Evolutionary conservation across 306 rosid species (phyloP), one percentile per base, ranked within the genome.

Genomic region (Dryas drummondii): DNA sequence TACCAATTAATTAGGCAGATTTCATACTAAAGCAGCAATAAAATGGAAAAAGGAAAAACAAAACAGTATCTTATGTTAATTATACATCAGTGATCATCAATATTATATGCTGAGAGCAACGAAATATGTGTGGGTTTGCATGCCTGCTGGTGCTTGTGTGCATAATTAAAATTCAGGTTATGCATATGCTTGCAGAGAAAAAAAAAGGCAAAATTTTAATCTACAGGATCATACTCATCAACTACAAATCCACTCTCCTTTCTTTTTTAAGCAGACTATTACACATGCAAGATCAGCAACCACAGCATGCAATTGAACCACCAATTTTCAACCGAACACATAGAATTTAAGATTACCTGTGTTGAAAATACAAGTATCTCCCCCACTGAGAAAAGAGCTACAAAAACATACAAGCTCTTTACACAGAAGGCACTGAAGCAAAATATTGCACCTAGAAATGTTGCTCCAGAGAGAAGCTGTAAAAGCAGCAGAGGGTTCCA

Each of bases 391-490:
- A 91, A 91, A 73, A 94, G 80, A 58, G 84, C 87, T 52, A 91
- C 66, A 84, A 80, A 94, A 67, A 81, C 89, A 76, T 79, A 70
- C 86, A 94, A 85, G 90, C 83, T 74, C 82, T 42, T 86, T 60
- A 90, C 78, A 80, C 88, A 90, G 74, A 94, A 94, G 60, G 98
- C 96, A 54, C 86, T 55, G 66, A 94, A 86, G 84, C 97, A 94
- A 83, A 90, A 87, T 75, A 84, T 81, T 67, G 96, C 96, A 40
- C 98, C 98, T 15, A 91, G 79, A 78, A 94, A 78, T 17, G 97
- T 94, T 68, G 97, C 88, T 74, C 72, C 96, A 76, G 89, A 81
- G 78, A 91, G 96, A 86, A 94, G 88, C 97, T 94, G 93, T 85
- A 80, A 71, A 45, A 76, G 68, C 67, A 75, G 81, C 66, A 65